Evolutionary conservation across 371 early-diverging fungal species (phyloP).

Genomic region (Coemansia sp.): DNA sequence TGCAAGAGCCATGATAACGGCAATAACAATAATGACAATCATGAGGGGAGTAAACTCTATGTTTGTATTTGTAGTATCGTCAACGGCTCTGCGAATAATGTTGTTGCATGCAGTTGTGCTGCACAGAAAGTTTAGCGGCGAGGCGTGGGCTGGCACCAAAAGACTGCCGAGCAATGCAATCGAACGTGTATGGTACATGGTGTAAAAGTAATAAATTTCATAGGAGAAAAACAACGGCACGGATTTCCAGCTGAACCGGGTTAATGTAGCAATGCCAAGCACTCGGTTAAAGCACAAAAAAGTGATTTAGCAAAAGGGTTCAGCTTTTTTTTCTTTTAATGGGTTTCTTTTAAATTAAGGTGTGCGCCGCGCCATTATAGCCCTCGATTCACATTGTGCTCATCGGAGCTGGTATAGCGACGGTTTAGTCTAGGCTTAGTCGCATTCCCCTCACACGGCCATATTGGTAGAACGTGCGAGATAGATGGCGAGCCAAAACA

Average conservation of each 20-base stretch:
- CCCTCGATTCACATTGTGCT: slow-evolving; percentile 2
- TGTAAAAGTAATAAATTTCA: background rate
- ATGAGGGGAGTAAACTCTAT: background rate
- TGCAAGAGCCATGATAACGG: background rate
- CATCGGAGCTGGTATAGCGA: background rate
- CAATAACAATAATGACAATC: slow-evolving; percentile 2
- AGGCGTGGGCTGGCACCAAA: background rate
- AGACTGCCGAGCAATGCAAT: background rate
- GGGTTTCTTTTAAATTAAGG: too few species aligned
- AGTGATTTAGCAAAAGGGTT: background rate
- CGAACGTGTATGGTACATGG: background rate
- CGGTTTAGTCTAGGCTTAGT: background rate
- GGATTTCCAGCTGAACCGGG: background rate
- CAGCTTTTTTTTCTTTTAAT: background rate
- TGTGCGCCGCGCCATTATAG: slow-evolving; percentile 7
- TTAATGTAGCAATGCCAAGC: background rate
- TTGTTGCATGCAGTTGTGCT: background rate
- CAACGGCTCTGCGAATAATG: background rate
- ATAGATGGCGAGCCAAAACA: slow-evolving; percentile 3
- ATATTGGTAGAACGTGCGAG: background rate
- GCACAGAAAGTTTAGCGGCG: background rate
- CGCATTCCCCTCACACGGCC: slow-evolving; percentile 5
- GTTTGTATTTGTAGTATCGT: background rate
- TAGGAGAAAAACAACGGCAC: background rate
- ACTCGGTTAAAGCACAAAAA: too few species aligned